These are phyloP conservation scores for Cladosporium halotolerans DNA, from an alignment of 2,329 filamentous ascomycete genomes.

Conservation along the genomic window DNA sequence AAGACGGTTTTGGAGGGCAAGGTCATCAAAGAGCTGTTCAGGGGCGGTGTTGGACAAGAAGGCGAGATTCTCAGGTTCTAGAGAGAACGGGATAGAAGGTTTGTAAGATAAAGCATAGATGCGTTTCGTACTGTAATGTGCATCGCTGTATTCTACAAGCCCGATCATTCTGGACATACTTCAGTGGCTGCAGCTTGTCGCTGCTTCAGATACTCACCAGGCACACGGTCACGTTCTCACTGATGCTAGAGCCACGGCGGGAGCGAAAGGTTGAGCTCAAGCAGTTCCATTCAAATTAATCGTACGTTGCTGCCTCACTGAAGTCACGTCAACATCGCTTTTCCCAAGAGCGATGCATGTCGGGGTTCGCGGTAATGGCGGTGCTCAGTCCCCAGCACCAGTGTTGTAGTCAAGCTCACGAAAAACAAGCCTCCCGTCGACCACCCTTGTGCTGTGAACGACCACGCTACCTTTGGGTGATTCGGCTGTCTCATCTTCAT, in stretches of 20 bases:
- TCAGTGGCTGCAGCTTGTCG: no score
- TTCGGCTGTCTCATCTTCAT: slow-evolving; percentile 4
- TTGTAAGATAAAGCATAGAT: background rate
- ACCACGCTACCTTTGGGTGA: slow-evolving; percentile 6
- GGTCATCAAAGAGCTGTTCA: slow-evolving; percentile 64
- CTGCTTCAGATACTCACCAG: no score
- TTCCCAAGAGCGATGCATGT: no score
- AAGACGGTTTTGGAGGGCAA: slow-evolving; percentile 64
- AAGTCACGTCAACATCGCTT: no score
- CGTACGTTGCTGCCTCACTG: no score
- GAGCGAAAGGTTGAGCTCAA: no score
- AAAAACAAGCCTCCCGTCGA: background rate
- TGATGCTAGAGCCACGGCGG: no score
- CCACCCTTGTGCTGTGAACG: background rate
- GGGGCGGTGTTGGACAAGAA: slow-evolving; percentile 55
- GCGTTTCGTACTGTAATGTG: background rate
- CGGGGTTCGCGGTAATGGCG: no score
- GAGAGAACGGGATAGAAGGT: background rate
- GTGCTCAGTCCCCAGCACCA: no score
- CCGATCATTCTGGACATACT: no score
- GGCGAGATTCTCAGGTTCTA: slow-evolving; percentile 27
- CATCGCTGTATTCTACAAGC: background rate
- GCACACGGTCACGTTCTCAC: no score
- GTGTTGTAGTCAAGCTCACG: background rate
- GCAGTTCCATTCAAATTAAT: no score